A percentile compares a stretch with the other conserved stretches of the same genome.
Conservation (phyloP, 2,329 filamentous ascomycete genomes). For the Xylaria arbuscula region DNA sequence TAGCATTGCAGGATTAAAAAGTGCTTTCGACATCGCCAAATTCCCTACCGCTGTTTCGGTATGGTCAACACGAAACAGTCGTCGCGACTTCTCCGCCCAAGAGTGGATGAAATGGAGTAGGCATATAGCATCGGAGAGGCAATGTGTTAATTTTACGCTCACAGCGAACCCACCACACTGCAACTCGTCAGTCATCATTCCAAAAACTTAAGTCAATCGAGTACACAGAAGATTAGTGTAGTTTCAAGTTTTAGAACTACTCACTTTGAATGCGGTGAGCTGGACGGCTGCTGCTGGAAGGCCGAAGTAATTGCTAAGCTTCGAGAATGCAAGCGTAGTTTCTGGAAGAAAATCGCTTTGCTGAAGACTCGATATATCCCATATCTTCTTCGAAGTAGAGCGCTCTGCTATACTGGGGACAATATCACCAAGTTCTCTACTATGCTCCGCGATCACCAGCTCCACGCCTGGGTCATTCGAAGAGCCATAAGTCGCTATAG, state of each 20-base stretch:
- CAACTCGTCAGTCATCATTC: slow-evolving; percentile 44
- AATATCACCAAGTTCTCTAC: slow-evolving; percentile 46
- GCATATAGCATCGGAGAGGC: slow-evolving; percentile 57
- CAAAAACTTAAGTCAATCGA: neutral
- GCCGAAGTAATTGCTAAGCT: slow-evolving; percentile 45
- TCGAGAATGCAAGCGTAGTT: slow-evolving; percentile 51
- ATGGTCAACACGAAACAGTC: slow-evolving; percentile 21
- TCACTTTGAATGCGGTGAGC: slow-evolving; percentile 45
- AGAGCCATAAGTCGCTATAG: slow-evolving; percentile 52
- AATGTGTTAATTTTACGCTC: slow-evolving; percentile 57
- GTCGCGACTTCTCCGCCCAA: slow-evolving; percentile 53
- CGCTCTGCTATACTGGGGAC: slow-evolving; percentile 46
- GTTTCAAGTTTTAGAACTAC: neutral
- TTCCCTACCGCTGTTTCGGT: neutral
- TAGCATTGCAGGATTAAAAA: slow-evolving; percentile 56
- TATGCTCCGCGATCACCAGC: slow-evolving; percentile 50
- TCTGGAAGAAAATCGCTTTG: slow-evolving; percentile 51
- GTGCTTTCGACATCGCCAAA: neutral
- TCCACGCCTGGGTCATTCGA: slow-evolving; percentile 56
- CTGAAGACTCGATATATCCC: slow-evolving; percentile 52
- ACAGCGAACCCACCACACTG: slow-evolving; percentile 56
- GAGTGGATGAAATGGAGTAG: slow-evolving; percentile 57
- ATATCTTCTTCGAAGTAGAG: slow-evolving; percentile 44
- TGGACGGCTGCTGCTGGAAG: slow-evolving; percentile 53
- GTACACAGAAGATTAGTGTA: neutral